A percentile compares a stretch with the other conserved stretches of the same genome.
These are phyloP conservation scores for Berberis thunbergii DNA, from an alignment of 164 flowering plant genomes.

Conservation along the genomic window DNA sequence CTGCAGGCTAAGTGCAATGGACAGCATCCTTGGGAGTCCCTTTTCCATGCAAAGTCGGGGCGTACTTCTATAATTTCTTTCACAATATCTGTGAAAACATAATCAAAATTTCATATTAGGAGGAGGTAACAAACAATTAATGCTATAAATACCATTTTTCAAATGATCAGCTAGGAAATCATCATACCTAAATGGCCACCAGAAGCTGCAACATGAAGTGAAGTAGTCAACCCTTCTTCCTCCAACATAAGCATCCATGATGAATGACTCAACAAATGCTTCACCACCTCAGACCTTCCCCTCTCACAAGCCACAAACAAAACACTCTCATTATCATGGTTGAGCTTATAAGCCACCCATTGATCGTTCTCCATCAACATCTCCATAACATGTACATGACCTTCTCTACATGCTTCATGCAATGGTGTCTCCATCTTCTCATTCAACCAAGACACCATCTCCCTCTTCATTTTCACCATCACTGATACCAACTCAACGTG, in stretches of 20 bases:
- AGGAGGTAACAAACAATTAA: no score
- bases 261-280: slow-evolving; percentile 19
- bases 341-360: slow-evolving; percentile 22
- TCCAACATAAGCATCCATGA: slow-evolving; percentile 30
- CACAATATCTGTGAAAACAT: slow-evolving; percentile 26
- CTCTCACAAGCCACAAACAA: slow-evolving; percentile 34
- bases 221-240: slow-evolving; percentile 31
- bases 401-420: slow-evolving; percentile 39
- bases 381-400: slow-evolving; percentile 25
- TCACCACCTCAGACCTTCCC: slow-evolving; percentile 31
- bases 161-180: not conserved
- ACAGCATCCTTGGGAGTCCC: slow-evolving; percentile 25
- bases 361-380: slow-evolving; percentile 27
- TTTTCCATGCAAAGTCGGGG: slow-evolving; percentile 31
- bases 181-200: slow-evolving; percentile 38
- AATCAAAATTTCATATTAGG: no score
- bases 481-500: slow-evolving; percentile 24
- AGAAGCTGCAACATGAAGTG: slow-evolving; percentile 43
- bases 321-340: slow-evolving; percentile 22
- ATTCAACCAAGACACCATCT: slow-evolving; percentile 25
- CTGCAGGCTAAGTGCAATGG: slow-evolving; percentile 48
- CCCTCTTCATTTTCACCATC: slow-evolving; percentile 21
- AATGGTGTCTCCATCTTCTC: slow-evolving; percentile 38
- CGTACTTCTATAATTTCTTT: slow-evolving; percentile 31
- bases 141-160: no score